Base-by-base conservation (phyloP, 1,139 yeast genomes). In the Geotrichum aggregatum region DNA sequence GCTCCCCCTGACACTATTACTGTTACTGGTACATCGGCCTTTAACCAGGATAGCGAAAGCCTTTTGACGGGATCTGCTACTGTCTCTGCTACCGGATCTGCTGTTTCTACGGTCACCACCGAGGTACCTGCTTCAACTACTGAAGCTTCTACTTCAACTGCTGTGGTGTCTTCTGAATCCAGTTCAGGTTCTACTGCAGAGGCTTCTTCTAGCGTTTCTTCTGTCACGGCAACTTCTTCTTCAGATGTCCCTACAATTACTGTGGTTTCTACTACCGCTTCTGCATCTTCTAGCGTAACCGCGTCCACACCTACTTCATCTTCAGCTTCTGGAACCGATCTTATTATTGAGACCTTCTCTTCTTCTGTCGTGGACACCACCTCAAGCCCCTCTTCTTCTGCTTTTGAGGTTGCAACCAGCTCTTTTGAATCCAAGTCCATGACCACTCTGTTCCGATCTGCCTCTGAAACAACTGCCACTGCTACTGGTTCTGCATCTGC, bases 321-420 rank as follows among this genome's bases (percentile, higher is more conserved):
- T n/a, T 24, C 28, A 24, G 7, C 28, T 24, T 24, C 28, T 8
- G 8, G 28, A 6, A 24, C 30, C 18, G 43, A 14, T 16, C 6
- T 41, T 10, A 34, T 11, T 6, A 41, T 41, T 41, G 35, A 5
- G 11, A 41, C 44, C 30, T 8, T 24, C 21, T 41, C 44, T 14
- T 41, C 44, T 5, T 10, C 34, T 8, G 44, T 26, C 24, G 7
- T 16, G 14, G 30, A 40, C 33, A 10, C 44, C 31, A 40, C 44
- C 24, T 10, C 44, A 6, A 33, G 3, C 13, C 14, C 34, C 7
- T 26, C 21, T 10, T 14, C 39, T 16, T 35, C 42, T 16, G 28
- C 30, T 35, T 33, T 36, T 18, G 49, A 36, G 44, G 34, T 30
- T 22, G 21, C 16, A 10, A 38, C 44, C 39, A 46, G 38, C 28